Percentiles rank a stretch among this genome's conserved stretches.
Evolutionary conservation across 2,329 filamentous ascomycete genomes (phyloP).

Genomic region (Aspergillus proliferans): DNA sequence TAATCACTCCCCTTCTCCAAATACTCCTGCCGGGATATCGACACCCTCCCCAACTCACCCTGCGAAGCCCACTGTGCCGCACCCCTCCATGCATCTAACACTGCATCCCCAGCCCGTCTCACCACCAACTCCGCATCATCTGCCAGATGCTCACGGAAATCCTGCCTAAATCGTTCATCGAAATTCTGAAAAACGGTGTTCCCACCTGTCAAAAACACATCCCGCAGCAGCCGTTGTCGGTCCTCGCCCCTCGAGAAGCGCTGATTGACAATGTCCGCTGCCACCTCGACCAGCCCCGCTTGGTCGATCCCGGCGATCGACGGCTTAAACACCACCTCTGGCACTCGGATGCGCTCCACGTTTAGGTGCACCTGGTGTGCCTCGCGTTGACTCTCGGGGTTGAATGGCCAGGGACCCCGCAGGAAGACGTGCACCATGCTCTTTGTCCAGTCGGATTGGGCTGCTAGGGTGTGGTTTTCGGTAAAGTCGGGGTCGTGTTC

Average conservation of each 20-base stretch:
- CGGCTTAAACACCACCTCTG: constrained; percentile 88
- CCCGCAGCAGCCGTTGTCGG: constrained; percentile 66
- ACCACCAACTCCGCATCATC: constrained; percentile 62
- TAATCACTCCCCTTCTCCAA: constrained; percentile 89
- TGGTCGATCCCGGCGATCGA: constrained; percentile 89
- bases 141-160: constrained; percentile 67
- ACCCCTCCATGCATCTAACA: constrained; percentile 89
- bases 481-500: constrained; percentile 82
- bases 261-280: constrained; percentile 80
- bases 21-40: constrained; percentile 76
- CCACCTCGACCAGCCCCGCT: constrained; percentile 86
- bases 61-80: constrained; percentile 72
- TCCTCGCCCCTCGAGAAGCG: constrained; percentile 56
- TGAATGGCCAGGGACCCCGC: constrained; percentile 79
- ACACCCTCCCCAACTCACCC: constrained; percentile 55
- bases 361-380: constrained; percentile 89
- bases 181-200: constrained; percentile 82
- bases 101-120: constrained; percentile 65
- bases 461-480: constrained; percentile 85
- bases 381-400: constrained; percentile 71
- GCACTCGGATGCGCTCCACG: constrained; percentile 89
- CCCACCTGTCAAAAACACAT: constrained; percentile 93
- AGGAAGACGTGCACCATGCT: constrained; percentile 83
- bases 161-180: constrained; percentile 69
- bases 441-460: constrained; percentile 93